Evolutionary conservation across 345 rosid species (phyloP), one percentile per base, ranked within the genome.

Genomic region (Syzygium aromaticum): DNA sequence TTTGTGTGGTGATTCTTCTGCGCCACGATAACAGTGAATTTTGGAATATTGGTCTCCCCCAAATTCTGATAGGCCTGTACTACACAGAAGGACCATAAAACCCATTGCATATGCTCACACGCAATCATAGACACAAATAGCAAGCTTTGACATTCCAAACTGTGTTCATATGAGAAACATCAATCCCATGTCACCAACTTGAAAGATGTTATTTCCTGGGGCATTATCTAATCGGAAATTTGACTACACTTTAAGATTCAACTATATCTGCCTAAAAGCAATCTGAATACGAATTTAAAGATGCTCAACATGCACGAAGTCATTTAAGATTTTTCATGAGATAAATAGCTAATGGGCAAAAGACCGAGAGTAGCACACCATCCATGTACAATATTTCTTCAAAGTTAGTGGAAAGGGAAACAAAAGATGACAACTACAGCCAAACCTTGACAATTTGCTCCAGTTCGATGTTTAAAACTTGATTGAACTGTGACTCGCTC

Each of bases 1-100:
- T 95, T 96, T 15, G 99, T 96, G 87, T 95, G 98, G 88, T 96
- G 99, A 90, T 95, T 95, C 94, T 98, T 96, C 56, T 98, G 99
- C 13, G 96, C 98, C 56, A 98, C 94, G 82, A 98, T 87, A 64
- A 96, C 93, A 5, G 96, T 94, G 90, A 97, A 97, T 86, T 94
- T 94, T 21, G 99, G 99, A 77, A 91, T 51, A 86, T 91, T 92
- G 38, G 46, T 87, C 86, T 90, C 97, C 16, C 95, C 99, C 80
- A 98, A 89, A 87, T 88, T 89, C 89, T 92, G 93, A 88, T 95
- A 97, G 17, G 99, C 96, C 99, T 96, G 94, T 87, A 80, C 43
- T 85, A 85, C 67, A 88, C 12, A 89, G 53, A 54, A 51, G 30
- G 78, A 87, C 77, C 17, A 86, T 28, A 84, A 56, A 86, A 80